Conservation (phyloP, 495 filamentous ascomycete species). For the Sordaria brevicollis region DNA sequence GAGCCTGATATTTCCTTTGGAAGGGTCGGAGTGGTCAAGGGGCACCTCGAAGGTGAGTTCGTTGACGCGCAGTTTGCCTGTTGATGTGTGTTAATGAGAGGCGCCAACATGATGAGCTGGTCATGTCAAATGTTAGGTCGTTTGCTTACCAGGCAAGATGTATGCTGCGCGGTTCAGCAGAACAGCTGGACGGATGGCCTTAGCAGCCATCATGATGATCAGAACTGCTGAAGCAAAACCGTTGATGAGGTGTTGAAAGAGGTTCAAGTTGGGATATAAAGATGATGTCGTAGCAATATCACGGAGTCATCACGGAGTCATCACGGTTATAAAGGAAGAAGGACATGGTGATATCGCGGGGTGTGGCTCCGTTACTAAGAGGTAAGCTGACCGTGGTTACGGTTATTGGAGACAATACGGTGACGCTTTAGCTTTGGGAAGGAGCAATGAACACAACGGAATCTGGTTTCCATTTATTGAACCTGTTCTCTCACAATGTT, state of each 20-base stretch:
- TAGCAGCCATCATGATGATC: not conserved
- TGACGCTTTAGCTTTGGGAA: not conserved
- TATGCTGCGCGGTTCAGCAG: constrained; percentile 12
- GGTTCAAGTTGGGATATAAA: not conserved
- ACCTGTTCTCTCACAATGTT: no score
- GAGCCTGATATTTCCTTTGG: constrained; percentile 50
- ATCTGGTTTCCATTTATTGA: not conserved
- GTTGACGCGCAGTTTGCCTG: constrained; percentile 64
- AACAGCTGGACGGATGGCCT: constrained; percentile 7
- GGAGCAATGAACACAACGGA: not conserved
- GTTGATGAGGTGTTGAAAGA: not conserved
- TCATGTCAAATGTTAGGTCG: no score
- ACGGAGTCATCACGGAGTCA: not conserved
- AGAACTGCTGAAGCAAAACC: not conserved
- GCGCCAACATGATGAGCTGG: not conserved
- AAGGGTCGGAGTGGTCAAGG: constrained; percentile 57
- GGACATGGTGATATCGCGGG: not conserved
- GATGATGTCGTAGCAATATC: not conserved
- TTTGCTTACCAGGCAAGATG: constrained; percentile 15
- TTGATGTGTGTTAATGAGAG: not conserved
- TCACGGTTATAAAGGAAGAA: not conserved
- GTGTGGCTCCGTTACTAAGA: not conserved
- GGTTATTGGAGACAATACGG: not conserved
- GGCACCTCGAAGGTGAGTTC: constrained; percentile 85
- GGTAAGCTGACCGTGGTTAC: not conserved